Evolutionary conservation across 371 early-diverging fungal species (phyloP), one percentile per base, ranked within the genome.

Genomic region (Furculomyces boomerangus): DNA sequence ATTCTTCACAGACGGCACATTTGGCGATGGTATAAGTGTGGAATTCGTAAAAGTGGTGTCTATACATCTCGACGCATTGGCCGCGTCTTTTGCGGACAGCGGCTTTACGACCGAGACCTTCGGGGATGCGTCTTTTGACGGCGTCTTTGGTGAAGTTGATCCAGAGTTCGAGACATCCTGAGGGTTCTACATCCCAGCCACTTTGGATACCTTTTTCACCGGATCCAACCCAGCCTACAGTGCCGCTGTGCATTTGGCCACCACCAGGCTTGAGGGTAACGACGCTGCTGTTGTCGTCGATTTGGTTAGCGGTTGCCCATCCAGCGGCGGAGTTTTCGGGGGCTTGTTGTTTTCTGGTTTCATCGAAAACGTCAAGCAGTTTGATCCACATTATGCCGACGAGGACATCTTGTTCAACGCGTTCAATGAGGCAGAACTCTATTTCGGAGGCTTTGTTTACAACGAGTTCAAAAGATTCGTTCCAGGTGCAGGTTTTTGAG

Each of bases 151-250:
- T 74, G 71, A 87, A 90, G 66, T 84, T 82, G 50, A 90, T 60
- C 67, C 80, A 74, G 51, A 92, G 68, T 32, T 71, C 73, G 30
- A 93, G 61, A 63, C 86, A 83, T 39, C 96, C 96, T 39, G 78
- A 80, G 25, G 94, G 93, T 60, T 93, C 93, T 53, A 93, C 78
- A 54, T 93, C 91, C 57, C 90, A 84, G 79, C 86, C 85, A 41
- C 75, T 78, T 52, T 80, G 76, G 50, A 86, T 77, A 31, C 87
- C 84, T 16, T 72, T 75, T 16, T 44, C 44, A 46, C 53, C 46
- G 37, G 44, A 58, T 57, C 31, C 44, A 46, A 30, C 57, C 44
- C 29, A 53, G 52, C 2, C 40, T 56, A 16, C 41, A 47, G 3
- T 54, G 43, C 28, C 45, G 20, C 32, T 37, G 29, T 66, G 63